Base-by-base conservation (phyloP, 2,329 filamentous ascomycete species). In the Paraconiothyrium sp. region DNA sequence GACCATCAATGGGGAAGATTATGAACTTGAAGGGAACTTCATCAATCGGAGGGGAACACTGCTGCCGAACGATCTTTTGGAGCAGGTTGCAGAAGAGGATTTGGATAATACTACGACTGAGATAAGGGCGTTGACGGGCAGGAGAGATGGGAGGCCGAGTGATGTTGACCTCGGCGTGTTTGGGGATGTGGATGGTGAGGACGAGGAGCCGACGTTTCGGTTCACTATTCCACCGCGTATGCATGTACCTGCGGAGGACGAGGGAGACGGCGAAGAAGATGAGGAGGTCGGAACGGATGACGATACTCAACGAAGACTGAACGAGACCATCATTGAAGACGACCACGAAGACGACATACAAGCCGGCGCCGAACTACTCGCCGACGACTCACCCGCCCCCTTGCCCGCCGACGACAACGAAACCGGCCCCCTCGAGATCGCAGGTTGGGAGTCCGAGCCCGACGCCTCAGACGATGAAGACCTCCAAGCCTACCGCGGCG, bases 11-110 rank as follows among this genome's bases (percentile, higher is more conserved):
- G 72, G 70, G 4, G 75, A 76, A 50, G 77, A 76, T 43, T 75
- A 67, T 52, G 77, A 81, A 58, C 62, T 83, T 9, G 82, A 83
- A 56, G 80, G 81, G 13, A 80, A 77, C 1, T 81, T 78, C 44
- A 75, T 76, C 50, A 77, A 72, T 46, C 59, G 72, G 52, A 60
- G 69, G 32, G 65, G 65, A 37, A 67, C 68, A 11, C 54, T 67
- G 0, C 65, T 62, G 48, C 64, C 65, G 35, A 82, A 82, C 34
- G 72, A 78, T 27, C 76, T 79, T 11, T 71, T 79, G 20, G 72
- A 81, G 32, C 68, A 74, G 13, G 73, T 72, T 14, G 76, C 77
- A 27, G 79, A 80, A 14, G 73, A 68, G n/a, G 66, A 52, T 2
- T 37, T 76, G 13, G 71, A 75, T 5, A 73, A 79, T 32, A 76